These are phyloP conservation scores for Fusarium sp. DNA, from an alignment of 2,329 filamentous ascomycete species.

Conservation along the genomic window DNA sequence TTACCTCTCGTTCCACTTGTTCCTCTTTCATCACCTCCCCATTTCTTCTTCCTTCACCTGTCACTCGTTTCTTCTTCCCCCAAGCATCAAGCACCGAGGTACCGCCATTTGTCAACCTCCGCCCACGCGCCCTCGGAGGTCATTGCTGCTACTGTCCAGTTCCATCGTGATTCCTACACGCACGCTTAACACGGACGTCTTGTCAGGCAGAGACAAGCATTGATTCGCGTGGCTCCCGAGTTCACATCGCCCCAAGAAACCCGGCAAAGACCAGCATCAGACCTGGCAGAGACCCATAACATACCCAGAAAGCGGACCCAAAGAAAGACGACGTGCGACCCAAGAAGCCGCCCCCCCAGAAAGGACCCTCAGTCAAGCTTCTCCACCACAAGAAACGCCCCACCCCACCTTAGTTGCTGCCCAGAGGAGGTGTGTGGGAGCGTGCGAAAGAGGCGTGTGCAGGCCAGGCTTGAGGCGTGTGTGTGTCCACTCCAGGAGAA, in stretches of 20 bases:
- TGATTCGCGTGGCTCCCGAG: constrained; percentile 25
- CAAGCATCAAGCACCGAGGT: constrained; percentile 9
- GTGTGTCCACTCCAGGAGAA: constrained; percentile 39
- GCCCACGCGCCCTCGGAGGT: constrained; percentile 11
- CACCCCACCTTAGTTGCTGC: constrained; percentile 29
- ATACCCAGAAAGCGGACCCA: constrained; percentile 36
- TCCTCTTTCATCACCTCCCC: neutral
- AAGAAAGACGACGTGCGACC: constrained; percentile 31
- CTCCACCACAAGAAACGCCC: constrained; percentile 32
- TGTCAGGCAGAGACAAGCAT: constrained; percentile 31
- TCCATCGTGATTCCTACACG: constrained; percentile 33
- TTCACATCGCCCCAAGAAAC: constrained; percentile 19
- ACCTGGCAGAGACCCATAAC: constrained; percentile 25
- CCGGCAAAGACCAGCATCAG: constrained; percentile 13
- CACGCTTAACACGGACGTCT: constrained; percentile 8
- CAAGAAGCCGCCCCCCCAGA: constrained; percentile 31
- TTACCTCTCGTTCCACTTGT: neutral
- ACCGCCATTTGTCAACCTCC: constrained; percentile 9
- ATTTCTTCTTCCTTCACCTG: constrained; percentile 5
- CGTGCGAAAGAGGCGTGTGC: constrained; percentile 33
- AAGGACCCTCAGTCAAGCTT: constrained; percentile 32
- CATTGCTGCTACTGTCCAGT: constrained; percentile 5
- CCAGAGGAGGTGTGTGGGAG: constrained; percentile 29
- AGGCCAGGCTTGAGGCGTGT: constrained; percentile 20
- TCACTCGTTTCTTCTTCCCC: constrained; percentile 13